These are phyloP conservation scores for Auricularia sp. DNA, from an alignment of 768 basidiomycete genomes.

Conservation along the genomic window DNA sequence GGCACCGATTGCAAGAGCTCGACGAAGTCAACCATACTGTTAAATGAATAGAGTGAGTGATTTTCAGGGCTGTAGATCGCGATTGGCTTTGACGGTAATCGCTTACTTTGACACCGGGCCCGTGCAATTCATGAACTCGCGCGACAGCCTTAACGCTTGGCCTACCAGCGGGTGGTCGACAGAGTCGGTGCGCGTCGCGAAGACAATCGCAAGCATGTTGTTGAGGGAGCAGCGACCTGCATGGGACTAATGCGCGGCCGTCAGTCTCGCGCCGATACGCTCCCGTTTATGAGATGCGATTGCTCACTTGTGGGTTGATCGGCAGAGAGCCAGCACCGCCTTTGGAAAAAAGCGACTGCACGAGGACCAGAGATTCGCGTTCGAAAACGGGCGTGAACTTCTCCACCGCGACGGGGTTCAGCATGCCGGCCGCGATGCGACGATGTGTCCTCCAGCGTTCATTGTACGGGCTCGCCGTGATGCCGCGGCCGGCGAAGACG, in stretches of 20 bases:
- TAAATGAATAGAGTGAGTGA: neutral
- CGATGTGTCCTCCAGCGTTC: conserved; percentile 37
- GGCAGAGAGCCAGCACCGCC: conserved; percentile 22
- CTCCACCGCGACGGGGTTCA: conserved; percentile 26
- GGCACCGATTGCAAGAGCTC: conserved; percentile 32
- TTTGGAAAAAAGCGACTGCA: conserved; percentile 27
- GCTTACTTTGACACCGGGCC: conserved; percentile 2
- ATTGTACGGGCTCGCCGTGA: conserved; percentile 35
- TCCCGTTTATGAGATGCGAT: no score
- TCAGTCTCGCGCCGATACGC: neutral
- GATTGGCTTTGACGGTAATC: neutral
- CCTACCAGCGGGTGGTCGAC: conserved; percentile 29
- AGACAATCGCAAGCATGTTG: conserved; percentile 36
- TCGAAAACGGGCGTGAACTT: conserved; percentile 28
- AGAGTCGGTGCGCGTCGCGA: conserved; percentile 32
- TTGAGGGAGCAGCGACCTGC: conserved; percentile 10
- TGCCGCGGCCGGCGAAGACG: conserved; percentile 33
- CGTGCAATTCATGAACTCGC: conserved; percentile 35
- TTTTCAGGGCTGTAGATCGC: neutral
- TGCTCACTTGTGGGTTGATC: conserved; percentile 22
- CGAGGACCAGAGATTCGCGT: conserved; percentile 29
- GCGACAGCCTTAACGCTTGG: conserved; percentile 26
- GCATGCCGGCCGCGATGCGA: conserved; percentile 25
- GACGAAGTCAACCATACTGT: conserved; percentile 35
- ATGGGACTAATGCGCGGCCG: neutral